Evolutionary conservation across 495 filamentous ascomycete genomes (phyloP).

Genomic region (Stereocaulon alpinum): DNA sequence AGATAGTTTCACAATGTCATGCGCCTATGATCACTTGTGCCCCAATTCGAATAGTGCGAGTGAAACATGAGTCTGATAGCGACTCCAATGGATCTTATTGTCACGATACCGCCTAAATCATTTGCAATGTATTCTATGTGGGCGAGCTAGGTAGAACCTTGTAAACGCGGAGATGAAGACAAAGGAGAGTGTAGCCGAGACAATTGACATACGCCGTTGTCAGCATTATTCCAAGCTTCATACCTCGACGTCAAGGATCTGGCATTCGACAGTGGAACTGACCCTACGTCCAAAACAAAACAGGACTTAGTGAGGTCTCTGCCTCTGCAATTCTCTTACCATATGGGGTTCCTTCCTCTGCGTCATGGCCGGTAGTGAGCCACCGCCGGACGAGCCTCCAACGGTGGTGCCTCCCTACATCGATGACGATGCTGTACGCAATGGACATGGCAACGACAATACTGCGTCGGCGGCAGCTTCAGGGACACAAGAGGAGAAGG

Average conservation of each 20-base stretch:
- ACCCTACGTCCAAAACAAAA: background rate
- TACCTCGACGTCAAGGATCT: background rate
- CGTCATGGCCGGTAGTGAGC: slow-evolving; percentile 17
- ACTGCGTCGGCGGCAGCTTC: background rate
- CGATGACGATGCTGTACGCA: background rate
- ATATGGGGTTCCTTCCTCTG: slow-evolving; percentile 4
- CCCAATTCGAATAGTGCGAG: background rate
- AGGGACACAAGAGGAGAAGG: slow-evolving; percentile 13
- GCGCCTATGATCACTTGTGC: background rate
- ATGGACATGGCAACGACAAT: background rate
- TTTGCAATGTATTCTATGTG: background rate
- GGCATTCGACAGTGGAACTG: background rate
- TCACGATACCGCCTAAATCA: background rate
- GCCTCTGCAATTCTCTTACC: background rate
- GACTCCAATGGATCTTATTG: background rate
- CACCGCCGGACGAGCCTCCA: slow-evolving; percentile 10
- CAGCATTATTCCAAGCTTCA: background rate
- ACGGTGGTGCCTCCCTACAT: background rate
- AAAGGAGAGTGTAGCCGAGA: background rate
- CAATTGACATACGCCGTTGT: background rate
- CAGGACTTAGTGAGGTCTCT: background rate
- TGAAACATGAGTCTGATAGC: background rate
- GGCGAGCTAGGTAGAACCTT: background rate
- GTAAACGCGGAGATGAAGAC: slow-evolving; percentile 1
- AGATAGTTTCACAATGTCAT: slow-evolving; percentile 1